Evolutionary conservation across 768 basidiomycete species (phyloP), one percentile per base, ranked within the genome.

Genomic region (Holtermannia corniformis): DNA sequence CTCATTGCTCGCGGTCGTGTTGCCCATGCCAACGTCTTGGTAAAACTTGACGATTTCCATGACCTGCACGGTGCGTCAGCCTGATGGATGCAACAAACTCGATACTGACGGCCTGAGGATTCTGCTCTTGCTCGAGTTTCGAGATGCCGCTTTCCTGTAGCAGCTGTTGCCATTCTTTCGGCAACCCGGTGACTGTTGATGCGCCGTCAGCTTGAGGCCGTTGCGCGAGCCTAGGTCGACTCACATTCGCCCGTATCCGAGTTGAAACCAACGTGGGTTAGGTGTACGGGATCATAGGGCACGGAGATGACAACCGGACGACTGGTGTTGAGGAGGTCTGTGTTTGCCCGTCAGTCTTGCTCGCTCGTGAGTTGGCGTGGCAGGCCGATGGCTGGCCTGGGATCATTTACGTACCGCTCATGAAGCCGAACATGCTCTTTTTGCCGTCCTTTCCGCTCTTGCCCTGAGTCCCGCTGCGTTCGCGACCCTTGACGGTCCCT

Each of bases 1-100:
- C 41, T 57, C 62, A n/a, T 58, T 48, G 13, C 48, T 42, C 21
- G 37, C 50, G 19, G 44, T 27, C 57, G 64, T 42, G 58, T 67
- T 53, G 13, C 48, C 51, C 44, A 54, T 59, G 26, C 48, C 50
- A 4, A 41, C 44, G 27, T 91, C 87, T 65, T 97, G 93, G 72
- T 95, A 97, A 75, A 97, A 96, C 67, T 92, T 91, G 72, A 99
- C 93, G 58, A 97, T 93, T 67, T 96, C 95, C 82, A 92, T 90
- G 16, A 71, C 68, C 68, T 70, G 44, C 5, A 44, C 32, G 23
- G n/a, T 13, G 5, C 5, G 45, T 47, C 41, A 27, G 50, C 41
- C 19, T 44, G 19, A 21, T 11, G 32, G n/a, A 24, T 14, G 11
- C 16, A 20, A 42, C 14, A 12, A 14, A 16, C 21, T 24, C 12